A percentile compares a stretch with the other conserved stretches of the same genome.
Evolutionary conservation across 2,329 filamentous ascomycete genomes (phyloP).

Genomic region (Aspergillus brunneoviolaceus): DNA sequence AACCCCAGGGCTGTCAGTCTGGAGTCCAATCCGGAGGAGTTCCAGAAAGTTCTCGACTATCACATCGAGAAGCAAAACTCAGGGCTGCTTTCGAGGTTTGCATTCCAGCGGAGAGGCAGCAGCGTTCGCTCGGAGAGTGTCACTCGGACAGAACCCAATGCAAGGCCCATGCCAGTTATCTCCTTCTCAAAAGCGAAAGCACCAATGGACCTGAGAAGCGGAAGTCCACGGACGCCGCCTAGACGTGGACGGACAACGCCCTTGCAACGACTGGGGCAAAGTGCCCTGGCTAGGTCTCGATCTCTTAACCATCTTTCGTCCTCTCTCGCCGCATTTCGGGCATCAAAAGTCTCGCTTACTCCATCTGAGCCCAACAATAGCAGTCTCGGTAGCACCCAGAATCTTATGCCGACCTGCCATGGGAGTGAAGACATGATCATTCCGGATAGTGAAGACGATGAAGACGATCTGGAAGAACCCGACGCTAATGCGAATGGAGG

Average conservation of each 20-base stretch:
- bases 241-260: constrained; percentile 32
- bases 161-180: not conserved
- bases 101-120: constrained; percentile 27
- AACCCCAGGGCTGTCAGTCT: constrained; percentile 13
- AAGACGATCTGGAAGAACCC: constrained; percentile 13
- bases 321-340: constrained; percentile 6
- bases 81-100: constrained; percentile 36
- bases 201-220: not conserved
- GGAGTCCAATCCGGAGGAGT: constrained; percentile 25
- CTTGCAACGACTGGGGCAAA: constrained; percentile 43
- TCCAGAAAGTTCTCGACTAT: constrained; percentile 36
- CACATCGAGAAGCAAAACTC: constrained; percentile 40
- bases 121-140: constrained; percentile 1
- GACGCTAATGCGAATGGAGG: not conserved
- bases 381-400: not conserved
- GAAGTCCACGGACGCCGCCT: constrained; percentile 2
- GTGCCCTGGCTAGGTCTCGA: constrained; percentile 39
- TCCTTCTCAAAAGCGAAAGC: not conserved
- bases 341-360: not conserved
- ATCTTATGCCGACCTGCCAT: constrained; percentile 19
- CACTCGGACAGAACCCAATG: not conserved
- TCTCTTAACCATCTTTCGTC: constrained; percentile 31
- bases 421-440: constrained; percentile 56
- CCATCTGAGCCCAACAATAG: not conserved
- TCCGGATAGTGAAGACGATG: constrained; percentile 51